Evolutionary conservation across 768 basidiomycete species (phyloP), one percentile per base, ranked within the genome.

Genomic region (Russula griseocarnosa): DNA sequence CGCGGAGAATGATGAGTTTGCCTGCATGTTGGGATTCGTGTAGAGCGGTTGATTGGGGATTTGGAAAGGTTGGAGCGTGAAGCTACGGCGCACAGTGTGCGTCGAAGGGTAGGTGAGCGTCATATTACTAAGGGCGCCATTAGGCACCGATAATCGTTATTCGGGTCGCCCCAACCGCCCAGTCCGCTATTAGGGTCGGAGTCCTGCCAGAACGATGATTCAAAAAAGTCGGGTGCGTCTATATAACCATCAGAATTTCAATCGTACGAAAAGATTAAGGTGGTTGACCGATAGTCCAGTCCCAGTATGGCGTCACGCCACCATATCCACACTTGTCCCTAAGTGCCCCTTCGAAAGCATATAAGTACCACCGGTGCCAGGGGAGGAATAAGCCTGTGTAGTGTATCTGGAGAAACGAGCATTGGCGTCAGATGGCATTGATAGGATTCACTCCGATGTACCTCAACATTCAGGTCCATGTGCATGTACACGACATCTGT

Each of bases 31-130:
- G 16, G 69, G 70, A 26, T 75, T 60, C 20, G 70, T 62, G 46
- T 70, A 69, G 44, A 69, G 50, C 14, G 56, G 55, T 22, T 47
- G 51, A 22, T 36, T 36, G 5, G 54, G 13, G 16, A 66, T 28
- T n/a, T 46, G n/a, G 55, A 60, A 76, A n/a, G 76, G 76, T 58
- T 71, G 71, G 10, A 73, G 71, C 1, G 73, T 74, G 69, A 71
- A 77, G 55, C 73, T 74, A 10, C 76, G 70, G 22, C 76, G 73
- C 32, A 76, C 26, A 28, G 54, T 67, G 66, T 77, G 75, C 36
- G 73, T 71, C 22, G 66, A 66, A 16, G 76, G 76, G 51, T 77
- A 77, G 13, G 75, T 66, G 14, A 73, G 63, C 14, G 62, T 56
- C 58, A 73, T 62, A 34, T 61, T 55, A 16, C 68, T 68, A 65